These are phyloP conservation scores for Rhododendron vialii DNA, from an alignment of 148 eudicot genomes.

Conservation along the genomic window DNA sequence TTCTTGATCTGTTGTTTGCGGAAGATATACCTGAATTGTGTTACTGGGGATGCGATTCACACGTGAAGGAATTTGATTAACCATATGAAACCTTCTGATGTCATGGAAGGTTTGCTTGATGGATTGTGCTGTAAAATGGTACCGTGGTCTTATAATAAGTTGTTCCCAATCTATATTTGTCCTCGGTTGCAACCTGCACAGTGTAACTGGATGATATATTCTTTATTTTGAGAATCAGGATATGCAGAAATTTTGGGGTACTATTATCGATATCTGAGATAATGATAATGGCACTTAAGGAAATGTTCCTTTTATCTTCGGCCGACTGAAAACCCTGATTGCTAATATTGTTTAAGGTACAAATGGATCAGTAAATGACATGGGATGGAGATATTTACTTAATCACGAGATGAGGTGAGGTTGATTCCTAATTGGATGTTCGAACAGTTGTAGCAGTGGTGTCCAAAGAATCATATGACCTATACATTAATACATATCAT, in stretches of 20 bases:
- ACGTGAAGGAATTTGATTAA: neutral
- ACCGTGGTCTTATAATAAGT: neutral
- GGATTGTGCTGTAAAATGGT: neutral
- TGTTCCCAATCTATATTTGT: neutral
- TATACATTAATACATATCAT: neutral
- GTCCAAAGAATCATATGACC: neutral
- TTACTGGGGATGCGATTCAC: neutral
- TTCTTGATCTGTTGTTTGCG: slow-evolving; percentile 27
- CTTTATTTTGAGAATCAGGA: neutral
- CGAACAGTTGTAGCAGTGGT: neutral
- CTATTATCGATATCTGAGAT: neutral
- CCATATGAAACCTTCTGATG: neutral
- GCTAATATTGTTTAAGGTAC: neutral
- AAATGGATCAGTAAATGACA: neutral
- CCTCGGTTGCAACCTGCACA: neutral
- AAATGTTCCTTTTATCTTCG: neutral
- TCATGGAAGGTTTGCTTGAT: neutral
- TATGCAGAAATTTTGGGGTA: neutral
- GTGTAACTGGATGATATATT: neutral
- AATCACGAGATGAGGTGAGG: neutral
- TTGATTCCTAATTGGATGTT: neutral
- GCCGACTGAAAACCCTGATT: neutral
- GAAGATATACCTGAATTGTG: neutral
- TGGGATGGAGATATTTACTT: neutral
- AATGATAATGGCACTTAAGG: neutral